Conservation (phyloP, 208 protist species). For the Herpetomonas samuelpessoai region DNA sequence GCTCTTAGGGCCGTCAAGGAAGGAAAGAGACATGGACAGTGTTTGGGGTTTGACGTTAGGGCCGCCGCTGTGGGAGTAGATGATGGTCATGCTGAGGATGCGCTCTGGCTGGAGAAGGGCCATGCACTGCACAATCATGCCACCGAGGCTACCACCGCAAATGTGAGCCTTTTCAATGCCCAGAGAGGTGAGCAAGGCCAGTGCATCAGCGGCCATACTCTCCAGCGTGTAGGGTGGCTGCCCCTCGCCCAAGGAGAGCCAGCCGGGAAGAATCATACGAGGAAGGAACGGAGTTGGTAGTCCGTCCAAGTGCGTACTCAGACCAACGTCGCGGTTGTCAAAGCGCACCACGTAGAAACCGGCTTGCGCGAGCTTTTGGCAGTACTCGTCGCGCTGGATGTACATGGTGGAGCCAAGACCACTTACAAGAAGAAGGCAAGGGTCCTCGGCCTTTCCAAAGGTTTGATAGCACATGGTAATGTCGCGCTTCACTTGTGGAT, state of each 20-base stretch:
- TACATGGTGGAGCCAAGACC: slow-evolving; percentile 24
- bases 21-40: slow-evolving; percentile 20
- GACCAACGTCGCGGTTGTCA: slow-evolving; percentile 74
- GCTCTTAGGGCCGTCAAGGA: slow-evolving; percentile 45
- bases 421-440: slow-evolving; percentile 58
- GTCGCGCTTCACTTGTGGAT: slow-evolving; percentile 32
- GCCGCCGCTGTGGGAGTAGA: slow-evolving; percentile 52
- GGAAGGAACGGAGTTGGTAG: slow-evolving; percentile 24
- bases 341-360: slow-evolving; percentile 68
- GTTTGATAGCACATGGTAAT: slow-evolving; percentile 71
- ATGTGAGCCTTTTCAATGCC: slow-evolving; percentile 53
- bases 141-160: slow-evolving; percentile 65
- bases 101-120: slow-evolving; percentile 41
- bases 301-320: slow-evolving; percentile 54
- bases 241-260: slow-evolving; percentile 38
- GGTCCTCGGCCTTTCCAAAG: slow-evolving; percentile 38
- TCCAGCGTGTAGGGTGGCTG: slow-evolving; percentile 56
- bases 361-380: slow-evolving; percentile 23
- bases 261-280: slow-evolving; percentile 43
- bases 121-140: slow-evolving; percentile 80
- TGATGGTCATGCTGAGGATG: slow-evolving; percentile 43
- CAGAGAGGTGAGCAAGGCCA: slow-evolving; percentile 45
- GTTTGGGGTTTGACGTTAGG: slow-evolving; percentile 33
- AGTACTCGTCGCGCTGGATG: slow-evolving; percentile 27
- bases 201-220: slow-evolving; percentile 65